Base-by-base conservation (phyloP, 176 grass and related monocot genomes). In the Lolium multiflorum region DNA sequence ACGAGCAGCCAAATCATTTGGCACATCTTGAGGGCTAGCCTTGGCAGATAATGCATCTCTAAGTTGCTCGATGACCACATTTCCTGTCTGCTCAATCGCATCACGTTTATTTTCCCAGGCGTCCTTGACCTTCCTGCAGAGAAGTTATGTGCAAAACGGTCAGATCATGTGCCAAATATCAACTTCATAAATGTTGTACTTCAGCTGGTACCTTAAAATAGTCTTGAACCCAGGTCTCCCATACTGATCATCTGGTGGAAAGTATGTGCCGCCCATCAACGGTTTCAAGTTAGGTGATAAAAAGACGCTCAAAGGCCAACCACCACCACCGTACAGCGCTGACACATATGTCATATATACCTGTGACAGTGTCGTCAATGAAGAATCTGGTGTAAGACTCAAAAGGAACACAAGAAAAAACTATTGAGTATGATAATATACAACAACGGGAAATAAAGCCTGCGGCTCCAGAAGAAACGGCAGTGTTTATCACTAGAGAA, bases 271-370 rank as follows among this genome's bases (percentile, higher is more conserved):
- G n/a, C 96, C 96, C 96, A 98, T 95, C 56, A 98, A 79, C 1
- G 93, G 96, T 78, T 94, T 98, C 65, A 98, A 86, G 74, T 84
- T 91, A 48, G 96, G 91, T 14, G 96, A 94, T 79, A 98, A 78
- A 84, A 98, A 98, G 20, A 92, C 90, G n/a, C 90, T 98, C 84
- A 98, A 89, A 82, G 96, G 93, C 96, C 96, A 98, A 57, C 96
- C 96, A 39, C 96, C 96, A 61, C 96, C 70, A 1, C 96, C 96
- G 84, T 98, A 95, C 57, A 98, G 52, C 63, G 93, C 89, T 28
- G 92, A 91, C 69, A 98, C 88, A 57, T 93, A 98, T 69, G 96
- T 98, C 96, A 98, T 98, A 79, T 95, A 98, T 11, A 98, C 96
- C 96, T 98, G 22, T 15, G 50, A 62, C 46, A 9, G 17, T 67